A percentile compares a stretch with the other conserved stretches of the same genome.
Evolutionary conservation across 2,329 filamentous ascomycete species (phyloP).

Genomic region (Chrysoporthe cubensis): DNA sequence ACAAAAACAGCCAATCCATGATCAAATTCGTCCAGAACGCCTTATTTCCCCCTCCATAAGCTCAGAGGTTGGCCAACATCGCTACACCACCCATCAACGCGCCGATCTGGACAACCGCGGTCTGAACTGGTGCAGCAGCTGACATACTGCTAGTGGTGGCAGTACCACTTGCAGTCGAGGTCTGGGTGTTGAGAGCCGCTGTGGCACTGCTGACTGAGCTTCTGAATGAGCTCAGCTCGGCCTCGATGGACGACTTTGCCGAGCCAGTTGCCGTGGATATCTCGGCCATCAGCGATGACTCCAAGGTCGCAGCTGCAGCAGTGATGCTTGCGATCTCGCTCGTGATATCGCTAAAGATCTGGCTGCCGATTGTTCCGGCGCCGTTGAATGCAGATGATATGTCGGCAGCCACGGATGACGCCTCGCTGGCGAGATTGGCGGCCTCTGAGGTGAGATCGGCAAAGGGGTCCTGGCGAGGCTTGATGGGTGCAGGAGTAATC

Average conservation of each 20-base stretch:
- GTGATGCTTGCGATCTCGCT: slow-evolving; percentile 5
- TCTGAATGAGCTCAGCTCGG: slow-evolving; percentile 1
- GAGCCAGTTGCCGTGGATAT: slow-evolving; percentile 14
- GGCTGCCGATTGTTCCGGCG: neutral
- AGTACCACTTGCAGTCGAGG: neutral
- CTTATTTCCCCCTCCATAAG: neutral
- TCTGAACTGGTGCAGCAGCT: neutral
- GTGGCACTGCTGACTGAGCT: neutral
- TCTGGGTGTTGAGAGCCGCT: neutral
- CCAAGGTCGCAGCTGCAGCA: neutral
- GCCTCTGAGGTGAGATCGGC: neutral
- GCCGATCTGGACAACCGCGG: slow-evolving; percentile 14
- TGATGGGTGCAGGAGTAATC: neutral
- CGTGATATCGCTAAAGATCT: neutral
- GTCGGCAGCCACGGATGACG: neutral
- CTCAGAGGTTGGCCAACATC: slow-evolving; percentile 6
- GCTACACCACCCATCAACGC: slow-evolving; percentile 16
- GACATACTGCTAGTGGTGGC: neutral
- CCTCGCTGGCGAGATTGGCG: neutral
- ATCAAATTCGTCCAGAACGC: neutral
- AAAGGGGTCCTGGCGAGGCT: neutral
- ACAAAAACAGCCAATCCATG: neutral
- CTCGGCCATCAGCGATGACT: slow-evolving; percentile 1
- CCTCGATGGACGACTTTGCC: neutral
- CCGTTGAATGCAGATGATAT: neutral